Conservation (phyloP, 495 filamentous ascomycete species). For the Podospora pseudopauciseta region DNA sequence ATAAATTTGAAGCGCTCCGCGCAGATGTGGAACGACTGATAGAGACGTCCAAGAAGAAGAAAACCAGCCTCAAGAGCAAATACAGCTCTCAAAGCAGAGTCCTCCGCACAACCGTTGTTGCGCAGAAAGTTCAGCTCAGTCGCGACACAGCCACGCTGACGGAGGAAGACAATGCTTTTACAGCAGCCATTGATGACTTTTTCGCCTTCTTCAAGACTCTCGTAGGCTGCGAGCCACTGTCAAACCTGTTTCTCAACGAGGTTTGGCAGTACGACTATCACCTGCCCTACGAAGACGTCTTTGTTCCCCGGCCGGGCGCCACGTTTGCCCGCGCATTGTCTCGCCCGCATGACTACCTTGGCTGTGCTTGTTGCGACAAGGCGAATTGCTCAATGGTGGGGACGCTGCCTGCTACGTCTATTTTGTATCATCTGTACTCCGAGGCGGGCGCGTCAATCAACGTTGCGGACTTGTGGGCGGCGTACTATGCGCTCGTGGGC, state of each 20-base stretch:
- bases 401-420: constrained; percentile 72
- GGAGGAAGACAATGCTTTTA: constrained; percentile 71
- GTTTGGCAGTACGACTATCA: constrained; percentile 79
- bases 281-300: constrained; percentile 74
- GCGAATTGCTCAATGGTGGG: constrained; percentile 48
- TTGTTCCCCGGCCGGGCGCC: constrained; percentile 72
- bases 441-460: constrained; percentile 89
- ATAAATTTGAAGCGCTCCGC: constrained; percentile 38
- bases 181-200: constrained; percentile 66
- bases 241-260: constrained; percentile 70
- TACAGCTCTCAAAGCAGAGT: constrained; percentile 68
- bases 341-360: constrained; percentile 80
- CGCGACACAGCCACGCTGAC: constrained; percentile 73
- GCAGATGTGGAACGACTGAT: constrained; percentile 38
- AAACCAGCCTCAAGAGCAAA: constrained; percentile 63
- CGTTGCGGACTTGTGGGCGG: constrained; percentile 82
- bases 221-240: constrained; percentile 57
- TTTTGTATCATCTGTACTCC: constrained; percentile 86
- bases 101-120: constrained; percentile 78
- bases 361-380: constrained; percentile 62
- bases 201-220: constrained; percentile 51
- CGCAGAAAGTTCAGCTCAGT: constrained; percentile 81
- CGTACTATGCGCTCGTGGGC: constrained; percentile 73
- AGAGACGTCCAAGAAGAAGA: constrained; percentile 38
- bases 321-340: constrained; percentile 78